These are phyloP conservation scores for Cyberlindnera lachancei DNA, from an alignment of 805 yeast species.

Conservation along the genomic window DNA sequence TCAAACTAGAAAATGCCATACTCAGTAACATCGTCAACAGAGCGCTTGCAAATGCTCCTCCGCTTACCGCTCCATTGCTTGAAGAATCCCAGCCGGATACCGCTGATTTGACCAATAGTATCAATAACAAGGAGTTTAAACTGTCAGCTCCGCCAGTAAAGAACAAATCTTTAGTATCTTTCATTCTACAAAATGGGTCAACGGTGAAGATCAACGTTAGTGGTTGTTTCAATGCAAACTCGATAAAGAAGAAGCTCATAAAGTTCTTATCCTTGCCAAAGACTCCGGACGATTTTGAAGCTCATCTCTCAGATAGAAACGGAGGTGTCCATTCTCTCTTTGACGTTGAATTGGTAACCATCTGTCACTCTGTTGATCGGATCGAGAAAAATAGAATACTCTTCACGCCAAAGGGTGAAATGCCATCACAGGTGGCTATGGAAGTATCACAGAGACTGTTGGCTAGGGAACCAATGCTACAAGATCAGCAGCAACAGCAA, in stretches of 20 bases:
- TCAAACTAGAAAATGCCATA: constrained; percentile 57
- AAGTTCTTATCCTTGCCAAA: constrained; percentile 45
- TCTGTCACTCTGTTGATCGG: constrained; percentile 70
- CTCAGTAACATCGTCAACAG: no score
- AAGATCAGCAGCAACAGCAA: no score
- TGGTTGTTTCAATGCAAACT: constrained; percentile 75
- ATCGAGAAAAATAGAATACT: constrained; percentile 63
- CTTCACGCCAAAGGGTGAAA: constrained; percentile 54
- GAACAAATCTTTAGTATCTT: constrained; percentile 38
- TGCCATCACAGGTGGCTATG: constrained; percentile 56
- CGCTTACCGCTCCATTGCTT: no score
- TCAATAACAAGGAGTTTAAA: constrained; percentile 11
- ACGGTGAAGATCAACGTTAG: constrained; percentile 60
- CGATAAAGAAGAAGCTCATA: constrained; percentile 64
- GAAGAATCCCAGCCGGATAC: constrained; percentile 32
- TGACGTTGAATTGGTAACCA: constrained; percentile 75
- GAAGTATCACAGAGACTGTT: constrained; percentile 41
- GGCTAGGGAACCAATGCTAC: constrained; percentile 20
- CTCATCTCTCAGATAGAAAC: constrained; percentile 45
- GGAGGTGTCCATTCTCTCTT: constrained; percentile 42
- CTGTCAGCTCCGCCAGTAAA: constrained; percentile 15
- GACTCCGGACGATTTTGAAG: constrained; percentile 44
- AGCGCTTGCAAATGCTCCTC: no score
- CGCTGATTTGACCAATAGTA: constrained; percentile 7
- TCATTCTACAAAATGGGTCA: constrained; percentile 70